Evolutionary conservation across 1,139 yeast species (phyloP).

Genomic region (Torulaspora pretoriensis): DNA sequence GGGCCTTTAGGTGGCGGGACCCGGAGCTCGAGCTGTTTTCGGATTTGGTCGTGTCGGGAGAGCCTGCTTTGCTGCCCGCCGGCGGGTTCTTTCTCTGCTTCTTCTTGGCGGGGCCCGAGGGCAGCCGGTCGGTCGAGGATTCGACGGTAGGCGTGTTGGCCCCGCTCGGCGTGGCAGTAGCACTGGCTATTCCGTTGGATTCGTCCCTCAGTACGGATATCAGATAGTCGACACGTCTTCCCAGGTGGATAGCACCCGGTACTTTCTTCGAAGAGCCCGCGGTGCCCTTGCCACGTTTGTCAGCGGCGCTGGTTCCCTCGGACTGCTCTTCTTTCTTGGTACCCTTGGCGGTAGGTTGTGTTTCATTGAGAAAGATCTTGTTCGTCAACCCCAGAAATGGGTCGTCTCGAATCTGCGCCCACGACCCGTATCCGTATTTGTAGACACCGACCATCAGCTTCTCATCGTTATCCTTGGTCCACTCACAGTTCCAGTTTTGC

Average conservation of each 20-base stretch:
- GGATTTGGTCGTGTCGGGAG: constrained; percentile 12
- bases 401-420: constrained; percentile 93
- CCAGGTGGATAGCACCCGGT: constrained; percentile 91
- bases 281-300: constrained; percentile 28
- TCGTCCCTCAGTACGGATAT: constrained; percentile 54
- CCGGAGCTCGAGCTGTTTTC: constrained; percentile 5
- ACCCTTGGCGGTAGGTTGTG: constrained; percentile 7
- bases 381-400: constrained; percentile 85
- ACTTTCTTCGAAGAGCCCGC: constrained; percentile 49
- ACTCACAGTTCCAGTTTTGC: constrained; percentile 84
- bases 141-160: constrained; percentile 14
- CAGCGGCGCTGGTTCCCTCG: constrained; percentile 14
- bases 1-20: constrained; percentile 13
- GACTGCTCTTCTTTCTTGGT: constrained; percentile 24
- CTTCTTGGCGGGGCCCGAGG: constrained; percentile 15
- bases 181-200: constrained; percentile 11
- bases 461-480: constrained; percentile 82
- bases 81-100: constrained; percentile 9
- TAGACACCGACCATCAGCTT: constrained; percentile 81
- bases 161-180: constrained; percentile 9
- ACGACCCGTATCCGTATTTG: constrained; percentile 94
- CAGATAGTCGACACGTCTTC: constrained; percentile 89
- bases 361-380: constrained; percentile 62
- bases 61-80: constrained; percentile 19
- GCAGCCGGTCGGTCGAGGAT: constrained; percentile 10